phyloP scores from a whole-genome alignment of 2,329 filamentous ascomycete genomes.

The Passalora sequoiae region DNA sequence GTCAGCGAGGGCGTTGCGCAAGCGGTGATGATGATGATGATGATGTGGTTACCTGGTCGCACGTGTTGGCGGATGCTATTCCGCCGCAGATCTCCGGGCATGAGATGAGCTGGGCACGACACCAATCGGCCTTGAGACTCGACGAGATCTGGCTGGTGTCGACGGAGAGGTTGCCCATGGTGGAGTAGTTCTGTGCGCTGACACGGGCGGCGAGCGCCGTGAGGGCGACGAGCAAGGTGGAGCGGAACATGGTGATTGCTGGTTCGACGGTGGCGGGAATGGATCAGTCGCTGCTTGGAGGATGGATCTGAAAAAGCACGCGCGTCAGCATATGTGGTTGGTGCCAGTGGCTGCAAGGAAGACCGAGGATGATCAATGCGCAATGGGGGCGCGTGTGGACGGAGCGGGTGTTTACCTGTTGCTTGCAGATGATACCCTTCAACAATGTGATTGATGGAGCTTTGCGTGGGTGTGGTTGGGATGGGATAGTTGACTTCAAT shows the following conservation, averaged over 20 bases:
- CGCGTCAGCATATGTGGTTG: conserved; percentile 2
- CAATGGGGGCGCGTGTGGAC: no score
- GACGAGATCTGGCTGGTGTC: conserved; percentile 38
- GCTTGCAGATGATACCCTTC: conserved; percentile 4
- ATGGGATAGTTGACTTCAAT: no score
- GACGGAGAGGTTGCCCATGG: conserved; percentile 39
- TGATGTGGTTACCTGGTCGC: conserved; percentile 49
- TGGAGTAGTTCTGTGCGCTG: conserved; percentile 40
- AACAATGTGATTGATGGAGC: conserved; percentile 7
- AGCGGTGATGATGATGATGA: not conserved
- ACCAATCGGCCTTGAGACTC: conserved; percentile 48
- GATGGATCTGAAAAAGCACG: conserved; percentile 5
- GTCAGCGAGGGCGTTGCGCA: conserved; percentile 5
- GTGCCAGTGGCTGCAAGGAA: conserved; percentile 2
- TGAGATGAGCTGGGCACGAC: conserved; percentile 53
- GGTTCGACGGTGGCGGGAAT: conserved; percentile 19
- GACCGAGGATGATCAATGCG: not conserved
- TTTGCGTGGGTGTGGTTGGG: conserved; percentile 2
- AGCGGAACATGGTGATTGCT: conserved; percentile 44
- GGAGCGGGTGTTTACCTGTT: no score
- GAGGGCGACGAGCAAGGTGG: conserved; percentile 43
- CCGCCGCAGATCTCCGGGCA: conserved; percentile 57
- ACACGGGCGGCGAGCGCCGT: conserved; percentile 44
- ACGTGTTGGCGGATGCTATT: conserved; percentile 48
- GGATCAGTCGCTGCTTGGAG: conserved; percentile 5